Evolutionary conservation across 306 rosid species (phyloP), one percentile per base, ranked within the genome.

Genomic region (Prunus dulcis): DNA sequence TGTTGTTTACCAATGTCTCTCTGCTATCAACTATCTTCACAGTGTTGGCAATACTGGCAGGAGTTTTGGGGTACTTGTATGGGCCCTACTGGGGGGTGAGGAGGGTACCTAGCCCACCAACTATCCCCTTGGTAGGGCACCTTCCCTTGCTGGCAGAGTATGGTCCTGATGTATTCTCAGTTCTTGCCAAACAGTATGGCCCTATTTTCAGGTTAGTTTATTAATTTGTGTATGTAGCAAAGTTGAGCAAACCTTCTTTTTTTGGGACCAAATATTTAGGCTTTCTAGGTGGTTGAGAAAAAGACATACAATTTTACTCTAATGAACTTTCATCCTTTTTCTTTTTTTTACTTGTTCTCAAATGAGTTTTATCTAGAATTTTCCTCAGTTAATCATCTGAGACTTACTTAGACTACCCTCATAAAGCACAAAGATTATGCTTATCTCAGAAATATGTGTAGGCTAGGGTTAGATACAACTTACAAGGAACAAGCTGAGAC

Each of bases 21-120:
- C 23, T 61, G 25, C 64, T 67, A 10, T 81, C 93, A 23, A 28
- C 79, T 64, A 53, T 79, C 23, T 79, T 85, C 72, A 89, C 91
- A 15, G 20, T 80, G 73, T 10, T 86, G 78, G 84, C 83, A 18
- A 22, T 89, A 18, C 28, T 84, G n/a, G 88, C 66, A 20, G 96
- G 93, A 15, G 47, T 85, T 1, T 28, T 84, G 83, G 82, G 55
- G 0, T 95, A 95, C 73, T 78, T 90, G 5, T 92, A 88, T 75
- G 81, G 81, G 56, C 99, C 97, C 0, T 89, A 84, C 78, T 90
- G 97, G 97, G 90, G 90, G 0, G 93, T 92, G 2, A 89, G 97
- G 86, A 86, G 80, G 81, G 87, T 95, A 30, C 99, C 99, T 38
- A 97, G 97, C 53, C 99, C 99, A 46, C 87, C 93, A n/a, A 62